Conservation (phyloP, 140 eudicot species). For the Bidens hawaiensis region DNA sequence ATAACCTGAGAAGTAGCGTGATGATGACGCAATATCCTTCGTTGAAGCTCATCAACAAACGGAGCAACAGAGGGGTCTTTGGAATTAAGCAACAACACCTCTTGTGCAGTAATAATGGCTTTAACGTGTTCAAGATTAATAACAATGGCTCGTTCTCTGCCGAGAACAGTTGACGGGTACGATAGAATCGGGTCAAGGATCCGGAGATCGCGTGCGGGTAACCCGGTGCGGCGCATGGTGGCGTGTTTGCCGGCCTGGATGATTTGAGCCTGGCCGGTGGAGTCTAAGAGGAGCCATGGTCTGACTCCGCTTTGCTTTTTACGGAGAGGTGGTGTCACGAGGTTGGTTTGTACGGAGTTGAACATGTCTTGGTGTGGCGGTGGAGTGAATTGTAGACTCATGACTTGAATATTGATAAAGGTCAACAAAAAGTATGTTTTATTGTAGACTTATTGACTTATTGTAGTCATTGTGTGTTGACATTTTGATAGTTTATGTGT, state of each 20-base stretch:
- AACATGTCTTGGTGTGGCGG: slow-evolving; percentile 37
- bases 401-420: not conserved
- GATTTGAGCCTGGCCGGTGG: slow-evolving; percentile 65
- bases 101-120: slow-evolving; percentile 89
- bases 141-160: slow-evolving; percentile 87
- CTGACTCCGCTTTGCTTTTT: slow-evolving; percentile 64
- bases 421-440: not conserved
- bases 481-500: too few species aligned
- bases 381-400: slow-evolving; percentile 46
- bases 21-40: slow-evolving; percentile 61
- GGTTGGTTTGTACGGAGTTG: slow-evolving; percentile 31
- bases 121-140: slow-evolving; percentile 89
- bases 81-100: slow-evolving; percentile 66
- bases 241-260: slow-evolving; percentile 92
- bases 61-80: slow-evolving; percentile 89
- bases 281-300: slow-evolving; percentile 69
- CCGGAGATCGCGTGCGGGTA: slow-evolving; percentile 96
- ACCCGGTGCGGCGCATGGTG: slow-evolving; percentile 85
- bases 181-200: slow-evolving; percentile 87
- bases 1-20: slow-evolving; percentile 71
- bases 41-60: slow-evolving; percentile 74
- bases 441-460: not conserved
- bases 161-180: slow-evolving; percentile 85
- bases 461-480: too few species aligned
- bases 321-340: slow-evolving; percentile 45